These are phyloP conservation scores for Cubamyces sp. DNA, from an alignment of 768 basidiomycete species.

Conservation along the genomic window DNA sequence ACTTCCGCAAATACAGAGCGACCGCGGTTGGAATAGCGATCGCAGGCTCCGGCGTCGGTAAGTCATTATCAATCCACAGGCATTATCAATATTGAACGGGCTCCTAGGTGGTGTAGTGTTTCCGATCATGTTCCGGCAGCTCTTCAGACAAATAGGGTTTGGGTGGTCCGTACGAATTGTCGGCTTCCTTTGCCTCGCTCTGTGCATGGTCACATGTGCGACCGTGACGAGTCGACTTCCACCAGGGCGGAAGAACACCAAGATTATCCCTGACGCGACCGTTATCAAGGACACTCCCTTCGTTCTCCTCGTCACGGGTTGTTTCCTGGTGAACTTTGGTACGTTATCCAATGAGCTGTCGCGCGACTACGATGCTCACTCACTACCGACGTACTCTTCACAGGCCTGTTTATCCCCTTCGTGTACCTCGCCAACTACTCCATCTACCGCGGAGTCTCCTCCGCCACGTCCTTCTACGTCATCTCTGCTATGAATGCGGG, in stretches of 20 bases:
- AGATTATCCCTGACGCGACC: slow-evolving; percentile 27
- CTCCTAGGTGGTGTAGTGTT: slow-evolving; percentile 66
- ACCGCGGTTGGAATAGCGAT: slow-evolving; percentile 65
- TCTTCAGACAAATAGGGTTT: slow-evolving; percentile 61
- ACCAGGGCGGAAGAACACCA: slow-evolving; percentile 25
- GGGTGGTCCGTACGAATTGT: slow-evolving; percentile 64
- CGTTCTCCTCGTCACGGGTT: slow-evolving; percentile 55
- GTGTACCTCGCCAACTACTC: slow-evolving; percentile 37
- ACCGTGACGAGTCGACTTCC: slow-evolving; percentile 45
- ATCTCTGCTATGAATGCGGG: slow-evolving; percentile 36
- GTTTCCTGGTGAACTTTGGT: slow-evolving; percentile 66
- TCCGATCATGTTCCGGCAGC: slow-evolving; percentile 63
- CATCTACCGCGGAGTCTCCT: slow-evolving; percentile 26
- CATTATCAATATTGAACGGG: neutral
- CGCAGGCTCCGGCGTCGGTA: slow-evolving; percentile 21
- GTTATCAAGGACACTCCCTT: slow-evolving; percentile 53
- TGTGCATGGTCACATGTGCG: slow-evolving; percentile 50
- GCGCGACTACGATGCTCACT: neutral
- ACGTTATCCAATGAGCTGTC: neutral
- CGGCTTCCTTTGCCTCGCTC: slow-evolving; percentile 51
- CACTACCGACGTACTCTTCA: neutral
- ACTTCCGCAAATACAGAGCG: slow-evolving; percentile 66
- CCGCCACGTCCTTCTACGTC: slow-evolving; percentile 31
- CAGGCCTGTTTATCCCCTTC: slow-evolving; percentile 33
- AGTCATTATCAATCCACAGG: neutral